Evolutionary conservation across 352 stramenopile species (phyloP), one percentile per base, ranked within the genome.

Genomic region (Phytophthora pistaciae): DNA sequence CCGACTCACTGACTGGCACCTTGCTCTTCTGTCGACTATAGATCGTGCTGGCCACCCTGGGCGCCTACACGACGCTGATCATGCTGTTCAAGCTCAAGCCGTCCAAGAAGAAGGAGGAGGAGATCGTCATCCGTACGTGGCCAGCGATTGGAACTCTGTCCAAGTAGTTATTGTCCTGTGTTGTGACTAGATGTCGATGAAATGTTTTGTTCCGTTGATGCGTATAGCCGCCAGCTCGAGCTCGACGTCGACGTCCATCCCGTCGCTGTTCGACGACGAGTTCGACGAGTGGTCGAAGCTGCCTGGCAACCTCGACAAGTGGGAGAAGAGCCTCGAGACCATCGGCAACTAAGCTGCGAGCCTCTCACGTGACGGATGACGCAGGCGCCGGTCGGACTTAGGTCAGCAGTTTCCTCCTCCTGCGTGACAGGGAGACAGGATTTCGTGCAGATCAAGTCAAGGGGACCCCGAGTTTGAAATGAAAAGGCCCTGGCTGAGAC

Each of bases 221-320:
- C 57, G 14, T 65, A 14, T 61, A 83, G 79, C 77, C 13, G 66
- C 84, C 46, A 74, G 77, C 55, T 72, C 73, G 20, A 64, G 68
- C 36, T 78, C 81, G 50, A 72, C 57, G 27, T 92, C 83, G 44
- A 84, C 84, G 52, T 78, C 81, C 58, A 91, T 96, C 55, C 88
- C 88, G 20, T 96, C 90, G 74, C 76, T 96, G 50, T 88, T 94
- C 61, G 87, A 93, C 60, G 90, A 96, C 31, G 88, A 91, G 70
- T 96, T 94, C 72, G 90, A 94, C 50, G 80, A 88, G 78, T 96
- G 90, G 90, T 94, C 88, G 40, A 90, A 95, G 84, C 63, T 92
- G 55, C 81, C 90, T 40, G 90, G 88, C 75, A 96, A 96, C 79
- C 66, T 94, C 27, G 86, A 89, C 68, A 90, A 90, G 72, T 96